phyloP scores from a whole-genome alignment of 805 yeast genomes.

The Grigorovia jiainica region DNA sequence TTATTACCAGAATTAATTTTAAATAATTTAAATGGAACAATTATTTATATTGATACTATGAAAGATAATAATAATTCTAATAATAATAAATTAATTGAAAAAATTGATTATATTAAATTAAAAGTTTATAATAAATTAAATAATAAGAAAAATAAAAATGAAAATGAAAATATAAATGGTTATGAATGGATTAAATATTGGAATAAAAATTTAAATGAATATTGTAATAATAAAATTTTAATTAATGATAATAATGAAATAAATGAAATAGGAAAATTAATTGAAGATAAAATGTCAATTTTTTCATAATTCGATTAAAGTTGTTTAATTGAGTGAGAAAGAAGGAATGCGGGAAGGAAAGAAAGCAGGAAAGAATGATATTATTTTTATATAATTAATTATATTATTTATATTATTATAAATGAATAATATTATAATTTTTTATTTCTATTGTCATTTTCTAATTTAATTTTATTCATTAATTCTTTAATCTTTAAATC shows the following conservation, averaged over 20 bases:
- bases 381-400: too few relatives aligned
- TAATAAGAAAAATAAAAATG: background rate
- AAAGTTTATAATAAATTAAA: conserved; percentile 7
- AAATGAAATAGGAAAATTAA: background rate
- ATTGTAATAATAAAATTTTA: background rate
- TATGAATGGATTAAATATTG: background rate
- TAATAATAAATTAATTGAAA: conserved; percentile 8
- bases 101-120: conserved; percentile 10
- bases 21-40: conserved; percentile 5
- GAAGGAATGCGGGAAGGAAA: too few relatives aligned
- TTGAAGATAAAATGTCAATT: too few relatives aligned
- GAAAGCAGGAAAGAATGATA: too few relatives aligned
- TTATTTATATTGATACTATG: conserved; percentile 1
- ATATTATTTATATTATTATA: too few relatives aligned
- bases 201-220: background rate
- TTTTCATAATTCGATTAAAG: too few relatives aligned
- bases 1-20: conserved; percentile 6
- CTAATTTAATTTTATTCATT: conserved; percentile 14
- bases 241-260: too few relatives aligned
- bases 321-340: too few relatives aligned
- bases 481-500: conserved; percentile 20
- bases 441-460: conserved; percentile 13
- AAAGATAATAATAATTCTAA: too few relatives aligned
- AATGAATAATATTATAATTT: too few relatives aligned
- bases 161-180: background rate